A percentile compares a stretch with the other conserved stretches of the same genome.
Conservation (phyloP, 129 eudicot species). For the carrot (Daucus carota) region DNA sequence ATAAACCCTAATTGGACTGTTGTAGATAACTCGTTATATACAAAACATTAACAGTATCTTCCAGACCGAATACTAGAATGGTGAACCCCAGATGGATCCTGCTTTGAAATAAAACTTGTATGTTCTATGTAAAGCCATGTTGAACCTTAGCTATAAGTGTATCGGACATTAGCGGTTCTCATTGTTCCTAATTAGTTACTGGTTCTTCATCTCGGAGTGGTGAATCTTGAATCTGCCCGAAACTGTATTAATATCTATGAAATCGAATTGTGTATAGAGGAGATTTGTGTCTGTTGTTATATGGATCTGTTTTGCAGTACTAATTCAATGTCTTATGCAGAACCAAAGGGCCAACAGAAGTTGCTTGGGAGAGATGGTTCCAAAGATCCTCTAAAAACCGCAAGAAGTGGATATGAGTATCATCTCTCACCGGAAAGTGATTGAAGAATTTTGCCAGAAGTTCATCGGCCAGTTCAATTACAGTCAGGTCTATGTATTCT, state of each 20-base stretch:
- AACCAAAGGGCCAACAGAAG: background rate
- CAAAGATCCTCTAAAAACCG: constrained; percentile 1
- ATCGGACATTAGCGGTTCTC: too few relatives aligned
- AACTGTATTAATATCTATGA: too few relatives aligned
- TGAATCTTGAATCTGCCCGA: too few relatives aligned
- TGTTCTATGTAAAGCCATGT: background rate
- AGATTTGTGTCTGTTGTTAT: too few relatives aligned
- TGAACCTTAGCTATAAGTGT: too few relatives aligned
- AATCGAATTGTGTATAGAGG: too few relatives aligned
- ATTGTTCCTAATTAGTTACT: too few relatives aligned
- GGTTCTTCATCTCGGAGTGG: too few relatives aligned
- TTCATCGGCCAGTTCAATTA: background rate
- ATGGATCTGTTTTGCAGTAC: background rate
- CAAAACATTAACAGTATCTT: background rate
- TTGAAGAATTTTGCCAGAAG: background rate
- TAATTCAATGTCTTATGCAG: background rate
- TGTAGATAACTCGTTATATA: background rate
- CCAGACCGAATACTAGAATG: background rate
- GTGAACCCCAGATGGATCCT: too few relatives aligned
- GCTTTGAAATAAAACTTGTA: too few relatives aligned
- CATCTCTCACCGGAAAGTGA: background rate
- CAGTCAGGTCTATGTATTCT: background rate
- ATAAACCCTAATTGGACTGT: background rate
- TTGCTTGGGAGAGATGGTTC: constrained; percentile 7
- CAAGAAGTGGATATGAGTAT: background rate